Conservation (phyloP, 75 land plant species). For the Cupressus sempervirens region DNA sequence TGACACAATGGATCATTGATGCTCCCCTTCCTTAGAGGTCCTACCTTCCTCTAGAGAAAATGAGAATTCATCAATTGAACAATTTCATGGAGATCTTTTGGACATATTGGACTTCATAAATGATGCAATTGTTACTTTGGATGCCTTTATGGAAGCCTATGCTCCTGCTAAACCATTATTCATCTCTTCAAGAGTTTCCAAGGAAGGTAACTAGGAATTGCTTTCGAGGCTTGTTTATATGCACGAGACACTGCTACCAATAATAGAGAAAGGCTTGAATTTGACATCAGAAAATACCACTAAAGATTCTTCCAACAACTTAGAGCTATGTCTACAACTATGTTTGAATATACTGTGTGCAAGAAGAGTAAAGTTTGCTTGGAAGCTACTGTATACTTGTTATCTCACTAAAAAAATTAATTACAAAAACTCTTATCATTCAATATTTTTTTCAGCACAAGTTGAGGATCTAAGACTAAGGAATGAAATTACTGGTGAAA, state of each 20-base stretch:
- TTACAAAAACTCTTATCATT: constrained; percentile 17
- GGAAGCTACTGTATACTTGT: constrained; percentile 63
- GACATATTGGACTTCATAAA: constrained; percentile 84
- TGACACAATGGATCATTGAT: too few relatives aligned
- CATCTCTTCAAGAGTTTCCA: constrained; percentile 29
- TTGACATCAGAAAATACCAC: background rate
- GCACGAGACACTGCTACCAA: constrained; percentile 70
- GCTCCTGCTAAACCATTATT: constrained; percentile 64
- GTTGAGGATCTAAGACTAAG: too few relatives aligned
- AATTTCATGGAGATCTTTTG: too few relatives aligned
- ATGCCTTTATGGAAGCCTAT: constrained; percentile 73
- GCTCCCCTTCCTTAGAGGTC: too few relatives aligned
- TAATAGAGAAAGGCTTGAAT: constrained; percentile 49
- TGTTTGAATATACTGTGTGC: too few relatives aligned
- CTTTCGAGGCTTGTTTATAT: constrained; percentile 49
- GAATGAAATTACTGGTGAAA: constrained; percentile 52
- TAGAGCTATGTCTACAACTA: too few relatives aligned
- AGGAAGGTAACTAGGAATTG: constrained; percentile 46
- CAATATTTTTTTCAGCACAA: constrained; percentile 46
- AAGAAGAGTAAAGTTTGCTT: constrained; percentile 60
- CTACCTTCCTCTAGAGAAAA: too few relatives aligned
- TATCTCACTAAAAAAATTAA: constrained; percentile 43
- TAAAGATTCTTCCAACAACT: too few relatives aligned
- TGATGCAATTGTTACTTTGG: constrained; percentile 77
- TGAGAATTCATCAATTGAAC: too few relatives aligned